A percentile compares a stretch with the other conserved stretches of the same genome.
These are phyloP conservation scores for Yamadazyma tumulicola DNA, from an alignment of 805 yeast genomes.

Conservation along the genomic window DNA sequence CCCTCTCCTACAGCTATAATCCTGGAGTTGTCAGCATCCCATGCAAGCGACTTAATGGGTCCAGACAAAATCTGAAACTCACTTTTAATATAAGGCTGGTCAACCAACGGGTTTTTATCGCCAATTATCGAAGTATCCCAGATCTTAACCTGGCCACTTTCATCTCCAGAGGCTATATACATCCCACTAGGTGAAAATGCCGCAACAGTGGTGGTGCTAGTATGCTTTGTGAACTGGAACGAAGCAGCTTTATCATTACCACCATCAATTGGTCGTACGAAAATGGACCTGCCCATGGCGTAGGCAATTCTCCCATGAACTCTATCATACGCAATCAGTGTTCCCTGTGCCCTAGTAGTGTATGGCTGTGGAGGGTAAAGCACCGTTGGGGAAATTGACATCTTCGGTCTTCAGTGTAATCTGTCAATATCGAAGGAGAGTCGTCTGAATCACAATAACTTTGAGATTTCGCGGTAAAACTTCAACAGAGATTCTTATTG, in stretches of 20 bases:
- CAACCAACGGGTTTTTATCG: slow-evolving; percentile 29
- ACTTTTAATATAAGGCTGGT: slow-evolving; percentile 50
- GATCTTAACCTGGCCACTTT: slow-evolving; percentile 79
- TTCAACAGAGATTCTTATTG: slow-evolving; percentile 3
- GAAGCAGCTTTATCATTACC: slow-evolving; percentile 44
- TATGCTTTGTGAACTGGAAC: slow-evolving; percentile 72
- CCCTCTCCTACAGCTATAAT: slow-evolving; percentile 95
- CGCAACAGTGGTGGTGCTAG: slow-evolving; percentile 72
- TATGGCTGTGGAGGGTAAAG: slow-evolving; percentile 74
- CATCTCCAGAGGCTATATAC: slow-evolving; percentile 90
- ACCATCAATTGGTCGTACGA: slow-evolving; percentile 58
- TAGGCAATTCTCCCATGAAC: slow-evolving; percentile 71
- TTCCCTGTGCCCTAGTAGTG: slow-evolving; percentile 67
- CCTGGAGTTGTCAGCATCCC: slow-evolving; percentile 88
- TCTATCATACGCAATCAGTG: slow-evolving; percentile 72
- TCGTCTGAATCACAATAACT: too few species aligned
- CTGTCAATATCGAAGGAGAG: too few species aligned
- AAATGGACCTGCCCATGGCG: slow-evolving; percentile 75
- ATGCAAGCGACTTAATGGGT: slow-evolving; percentile 73
- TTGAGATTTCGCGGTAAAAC: too few species aligned
- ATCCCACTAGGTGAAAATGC: slow-evolving; percentile 85
- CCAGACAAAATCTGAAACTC: slow-evolving; percentile 81
- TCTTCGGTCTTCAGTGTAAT: too few species aligned
- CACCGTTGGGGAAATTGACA: slow-evolving; percentile 17
- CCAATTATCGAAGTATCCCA: slow-evolving; percentile 61